Evolutionary conservation across 441 rosid species (phyloP), one percentile per base, ranked within the genome.

Genomic region (Monsonia emarginata): DNA sequence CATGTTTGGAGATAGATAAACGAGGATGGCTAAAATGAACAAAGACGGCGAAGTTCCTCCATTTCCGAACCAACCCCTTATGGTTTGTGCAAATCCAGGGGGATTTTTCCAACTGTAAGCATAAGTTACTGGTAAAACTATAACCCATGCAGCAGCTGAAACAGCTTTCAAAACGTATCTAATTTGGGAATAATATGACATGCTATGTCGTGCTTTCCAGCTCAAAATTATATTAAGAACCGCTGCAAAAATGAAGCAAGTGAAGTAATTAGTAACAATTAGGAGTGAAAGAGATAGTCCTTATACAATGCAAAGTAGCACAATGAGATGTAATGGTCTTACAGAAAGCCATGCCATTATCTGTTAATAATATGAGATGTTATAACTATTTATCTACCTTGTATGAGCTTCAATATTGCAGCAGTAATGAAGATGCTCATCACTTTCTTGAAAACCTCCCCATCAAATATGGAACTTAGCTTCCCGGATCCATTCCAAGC

Each of bases 101-200:
- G 97, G 96, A 75, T 88, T 84, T 73, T 85, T 81, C 94, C 90
- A 88, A 48, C 88, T 82, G 61, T 88, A 89, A 40, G 98, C 98
- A 72, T 95, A 95, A 38, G 99, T 87, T 61, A 95, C 93, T 1
- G 99, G 96, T 46, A 95, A 81, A 75, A 91, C 65, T 63, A 95
- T 82, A 61, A 88, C 97, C 99, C 99, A 95, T 13, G 90, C 90
- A 64, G 97, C 97, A 66, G 99, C 96, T 30, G 98, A 87, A 69
- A 89, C 63, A 57, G 86, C 95, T 79, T 95, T 95, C 82, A 95
- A 84, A 80, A 95, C 83, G 80, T 86, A 95, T 85, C 99, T 86
- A 76, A 95, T 83, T 82, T 91, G 87, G 72, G 91, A 97, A 79
- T 88, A 86, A 64, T 86, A 80, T 69, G 99, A 85, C 99, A 95